phyloP scores from a whole-genome alignment of 257 asterid species.

The Scutellaria galericulata region DNA sequence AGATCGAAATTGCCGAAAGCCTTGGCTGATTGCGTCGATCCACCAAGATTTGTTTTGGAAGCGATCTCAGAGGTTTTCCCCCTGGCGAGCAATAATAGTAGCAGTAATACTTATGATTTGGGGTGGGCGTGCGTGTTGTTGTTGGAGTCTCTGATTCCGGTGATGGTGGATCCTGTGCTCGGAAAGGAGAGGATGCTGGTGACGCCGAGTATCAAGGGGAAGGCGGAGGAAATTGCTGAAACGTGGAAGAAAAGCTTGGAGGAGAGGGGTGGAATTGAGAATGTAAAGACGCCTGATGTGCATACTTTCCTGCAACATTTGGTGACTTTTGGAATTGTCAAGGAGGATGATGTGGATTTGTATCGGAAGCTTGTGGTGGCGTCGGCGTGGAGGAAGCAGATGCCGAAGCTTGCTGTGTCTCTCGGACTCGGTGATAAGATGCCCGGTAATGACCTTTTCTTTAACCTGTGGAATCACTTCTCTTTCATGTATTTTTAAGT shows the following conservation, averaged over 20 bases:
- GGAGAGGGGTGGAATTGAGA: slow-evolving; percentile 98
- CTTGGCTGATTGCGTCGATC: slow-evolving; percentile 78
- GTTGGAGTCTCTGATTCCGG: slow-evolving; percentile 93
- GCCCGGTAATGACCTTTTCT: slow-evolving; percentile 72
- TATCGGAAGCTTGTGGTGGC: slow-evolving; percentile 97
- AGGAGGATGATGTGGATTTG: slow-evolving; percentile 82
- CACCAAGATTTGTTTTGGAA: slow-evolving; percentile 88
- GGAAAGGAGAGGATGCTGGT: slow-evolving; percentile 94
- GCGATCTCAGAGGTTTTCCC: slow-evolving; percentile 96
- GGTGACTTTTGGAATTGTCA: slow-evolving; percentile 94
- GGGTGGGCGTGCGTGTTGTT: slow-evolving; percentile 99
- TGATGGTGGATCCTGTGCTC: slow-evolving; percentile 91
- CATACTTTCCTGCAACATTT: slow-evolving; percentile 97
- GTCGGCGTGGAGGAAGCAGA: slow-evolving; percentile 99
- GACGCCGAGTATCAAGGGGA: slow-evolving; percentile 79
- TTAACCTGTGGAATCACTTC: slow-evolving; percentile 10
- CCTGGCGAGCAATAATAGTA: slow-evolving; percentile 42
- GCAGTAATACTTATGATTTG: slow-evolving; percentile 54
- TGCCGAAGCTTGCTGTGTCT: slow-evolving; percentile 96
- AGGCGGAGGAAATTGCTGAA: slow-evolving; percentile 90
- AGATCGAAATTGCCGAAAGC: slow-evolving; percentile 72
- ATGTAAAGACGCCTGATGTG: slow-evolving; percentile 94
- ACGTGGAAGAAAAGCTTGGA: slow-evolving; percentile 97
- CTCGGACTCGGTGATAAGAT: slow-evolving; percentile 89
- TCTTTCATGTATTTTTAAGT: neutral